These are phyloP conservation scores for Lactuca saligna DNA, from an alignment of 129 eudicot genomes.

Conservation along the genomic window DNA sequence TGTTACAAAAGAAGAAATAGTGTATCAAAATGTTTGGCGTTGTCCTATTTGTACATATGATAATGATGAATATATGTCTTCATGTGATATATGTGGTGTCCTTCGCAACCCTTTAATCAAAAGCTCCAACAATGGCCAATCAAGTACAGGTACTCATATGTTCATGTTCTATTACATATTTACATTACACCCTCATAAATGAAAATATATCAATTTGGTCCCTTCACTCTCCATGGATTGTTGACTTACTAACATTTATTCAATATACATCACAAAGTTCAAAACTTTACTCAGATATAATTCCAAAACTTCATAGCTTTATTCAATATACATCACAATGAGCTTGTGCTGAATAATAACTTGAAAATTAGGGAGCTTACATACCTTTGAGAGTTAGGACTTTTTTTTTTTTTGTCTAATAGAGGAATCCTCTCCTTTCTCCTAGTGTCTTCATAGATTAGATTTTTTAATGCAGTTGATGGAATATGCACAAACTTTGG, in stretches of 20 bases:
- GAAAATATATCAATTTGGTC: background rate
- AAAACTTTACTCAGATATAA: too few relatives aligned
- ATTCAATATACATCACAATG: background rate
- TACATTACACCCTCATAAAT: background rate
- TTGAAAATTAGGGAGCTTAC: constrained; percentile 16
- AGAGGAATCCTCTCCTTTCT: constrained; percentile 3
- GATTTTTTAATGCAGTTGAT: constrained; percentile 81
- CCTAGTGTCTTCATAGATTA: constrained; percentile 53
- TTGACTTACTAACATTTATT: background rate
- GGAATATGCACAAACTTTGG: constrained; percentile 69
- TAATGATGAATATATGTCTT: constrained; percentile 73
- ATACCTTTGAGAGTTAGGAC: constrained; percentile 20
- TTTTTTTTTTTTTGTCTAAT: constrained; percentile 8
- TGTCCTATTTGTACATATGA: constrained; percentile 93
- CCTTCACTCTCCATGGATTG: constrained; percentile 8
- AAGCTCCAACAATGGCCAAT: constrained; percentile 37
- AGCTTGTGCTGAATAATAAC: background rate
- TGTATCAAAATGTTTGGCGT: constrained; percentile 63
- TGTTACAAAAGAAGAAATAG: constrained; percentile 34
- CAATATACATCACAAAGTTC: background rate
- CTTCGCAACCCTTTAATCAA: constrained; percentile 74
- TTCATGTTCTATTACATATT: constrained; percentile 9
- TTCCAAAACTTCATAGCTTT: background rate
- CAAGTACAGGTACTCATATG: constrained; percentile 47
- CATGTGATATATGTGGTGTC: constrained; percentile 96